Evolutionary conservation across 768 basidiomycete genomes (phyloP).

Genomic region (Clitopilus hobsonii): DNA sequence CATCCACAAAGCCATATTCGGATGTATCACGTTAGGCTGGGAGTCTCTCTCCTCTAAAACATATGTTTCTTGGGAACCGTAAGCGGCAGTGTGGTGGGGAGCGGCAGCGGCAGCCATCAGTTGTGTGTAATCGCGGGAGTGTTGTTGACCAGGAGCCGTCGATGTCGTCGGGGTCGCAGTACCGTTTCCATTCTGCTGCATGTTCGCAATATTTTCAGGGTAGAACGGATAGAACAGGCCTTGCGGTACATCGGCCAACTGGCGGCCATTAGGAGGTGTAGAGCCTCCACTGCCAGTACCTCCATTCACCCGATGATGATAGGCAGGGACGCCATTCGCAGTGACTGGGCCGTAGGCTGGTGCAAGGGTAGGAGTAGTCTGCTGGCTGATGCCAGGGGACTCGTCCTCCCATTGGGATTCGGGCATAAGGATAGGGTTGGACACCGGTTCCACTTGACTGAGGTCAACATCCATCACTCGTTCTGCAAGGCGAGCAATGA

Average conservation of each 20-base stretch:
- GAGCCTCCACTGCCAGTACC: slow-evolving; percentile 23
- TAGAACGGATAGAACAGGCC: slow-evolving; percentile 77
- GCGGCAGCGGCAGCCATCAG: slow-evolving; percentile 56
- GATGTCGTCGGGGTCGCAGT: slow-evolving; percentile 1
- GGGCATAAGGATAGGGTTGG: slow-evolving; percentile 39
- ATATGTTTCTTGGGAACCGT: slow-evolving; percentile 56
- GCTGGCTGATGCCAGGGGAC: slow-evolving; percentile 35
- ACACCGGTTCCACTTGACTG: slow-evolving; percentile 47
- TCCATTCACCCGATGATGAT: slow-evolving; percentile 33
- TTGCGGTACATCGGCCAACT: slow-evolving; percentile 63
- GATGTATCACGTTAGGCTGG: slow-evolving; percentile 18
- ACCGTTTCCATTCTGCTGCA: slow-evolving; percentile 1
- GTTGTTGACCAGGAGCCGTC: slow-evolving; percentile 11
- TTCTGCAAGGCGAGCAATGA: slow-evolving; percentile 78
- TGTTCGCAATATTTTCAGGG: slow-evolving; percentile 40
- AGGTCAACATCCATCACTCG: slow-evolving; percentile 73
- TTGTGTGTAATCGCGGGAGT: slow-evolving; percentile 40
- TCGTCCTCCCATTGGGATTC: slow-evolving; percentile 57
- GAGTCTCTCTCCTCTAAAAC: slow-evolving; percentile 65
- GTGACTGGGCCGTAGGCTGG: slow-evolving; percentile 23
- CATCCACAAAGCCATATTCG: slow-evolving; percentile 31
- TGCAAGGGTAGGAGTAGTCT: slow-evolving; percentile 37
- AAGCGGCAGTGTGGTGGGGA: slow-evolving; percentile 32
- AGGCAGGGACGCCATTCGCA: slow-evolving; percentile 5
- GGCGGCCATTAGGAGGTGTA: slow-evolving; percentile 32